Conservation (phyloP, 345 rosid genomes). For the Garcia nutans region DNA sequence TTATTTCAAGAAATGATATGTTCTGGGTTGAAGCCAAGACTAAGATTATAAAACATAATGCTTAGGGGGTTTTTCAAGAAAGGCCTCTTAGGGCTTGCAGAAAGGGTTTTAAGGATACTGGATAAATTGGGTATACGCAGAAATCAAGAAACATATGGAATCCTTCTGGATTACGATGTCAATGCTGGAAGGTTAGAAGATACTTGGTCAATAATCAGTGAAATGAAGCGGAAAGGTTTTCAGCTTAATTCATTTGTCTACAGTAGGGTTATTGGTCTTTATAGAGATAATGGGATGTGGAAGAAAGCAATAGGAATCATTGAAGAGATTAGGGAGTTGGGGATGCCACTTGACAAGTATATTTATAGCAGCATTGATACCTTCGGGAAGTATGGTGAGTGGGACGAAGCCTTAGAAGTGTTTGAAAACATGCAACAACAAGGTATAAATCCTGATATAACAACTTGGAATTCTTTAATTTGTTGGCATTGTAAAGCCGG, state of each 20-base stretch:
- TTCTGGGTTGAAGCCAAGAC: constrained; percentile 37
- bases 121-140: constrained; percentile 29
- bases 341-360: constrained; percentile 47
- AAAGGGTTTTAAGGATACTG: constrained; percentile 42
- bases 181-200: constrained; percentile 61
- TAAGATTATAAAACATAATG: constrained; percentile 40
- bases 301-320: constrained; percentile 62
- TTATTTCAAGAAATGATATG: constrained; percentile 48
- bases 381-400: constrained; percentile 58
- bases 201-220: constrained; percentile 53
- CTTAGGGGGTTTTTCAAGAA: constrained; percentile 55
- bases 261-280: constrained; percentile 55
- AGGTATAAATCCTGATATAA: constrained; percentile 50
- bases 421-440: constrained; percentile 46
- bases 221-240: constrained; percentile 50
- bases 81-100: constrained; percentile 51
- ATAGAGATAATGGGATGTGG: constrained; percentile 81
- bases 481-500: constrained; percentile 66
- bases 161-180: constrained; percentile 57
- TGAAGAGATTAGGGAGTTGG: constrained; percentile 53
- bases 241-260: constrained; percentile 44
- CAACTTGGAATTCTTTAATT: constrained; percentile 62
- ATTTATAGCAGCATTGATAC: constrained; percentile 61
- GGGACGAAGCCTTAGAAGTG: constrained; percentile 51
- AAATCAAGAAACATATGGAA: constrained; percentile 46